A percentile compares a stretch with the other conserved stretches of the same genome.
phyloP scores from a whole-genome alignment of 202 grass and related monocot genomes.

The Panicum hallii region DNA sequence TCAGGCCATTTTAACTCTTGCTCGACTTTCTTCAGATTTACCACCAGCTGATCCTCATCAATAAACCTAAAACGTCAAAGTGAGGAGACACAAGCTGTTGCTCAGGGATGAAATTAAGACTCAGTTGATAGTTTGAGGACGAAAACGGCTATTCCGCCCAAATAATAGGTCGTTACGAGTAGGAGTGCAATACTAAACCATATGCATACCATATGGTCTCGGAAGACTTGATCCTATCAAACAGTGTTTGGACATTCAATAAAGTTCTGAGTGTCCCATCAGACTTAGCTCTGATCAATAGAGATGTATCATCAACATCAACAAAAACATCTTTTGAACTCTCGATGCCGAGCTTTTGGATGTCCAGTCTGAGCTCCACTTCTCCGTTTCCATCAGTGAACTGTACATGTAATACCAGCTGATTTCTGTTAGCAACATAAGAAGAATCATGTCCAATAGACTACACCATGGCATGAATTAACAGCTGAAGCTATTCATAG shows the following conservation, averaged over 20 bases:
- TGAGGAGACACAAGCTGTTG: background rate
- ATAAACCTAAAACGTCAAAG: slow-evolving; percentile 67
- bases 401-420: slow-evolving; percentile 46
- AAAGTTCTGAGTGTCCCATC: slow-evolving; percentile 77
- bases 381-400: slow-evolving; percentile 70
- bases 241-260: slow-evolving; percentile 66
- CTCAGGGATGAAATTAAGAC: too few relatives aligned
- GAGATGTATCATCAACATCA: slow-evolving; percentile 77
- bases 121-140: too few relatives aligned
- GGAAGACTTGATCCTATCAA: slow-evolving; percentile 87
- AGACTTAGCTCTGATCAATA: slow-evolving; percentile 85
- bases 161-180: background rate
- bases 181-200: background rate
- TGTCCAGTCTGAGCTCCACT: slow-evolving; percentile 86
- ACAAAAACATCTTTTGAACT: slow-evolving; percentile 86
- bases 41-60: slow-evolving; percentile 85
- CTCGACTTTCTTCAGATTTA: slow-evolving; percentile 90
- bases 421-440: background rate
- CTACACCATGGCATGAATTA: background rate
- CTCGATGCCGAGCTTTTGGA: slow-evolving; percentile 65
- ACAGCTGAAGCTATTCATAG: background rate
- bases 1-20: slow-evolving; percentile 90
- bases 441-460: background rate
- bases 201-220: slow-evolving; percentile 84
- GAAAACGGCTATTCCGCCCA: too few relatives aligned